A percentile compares a stretch with the other conserved stretches of the same genome.
Evolutionary conservation across 257 asterid species (phyloP).

Genomic region (Lycium barbarum): DNA sequence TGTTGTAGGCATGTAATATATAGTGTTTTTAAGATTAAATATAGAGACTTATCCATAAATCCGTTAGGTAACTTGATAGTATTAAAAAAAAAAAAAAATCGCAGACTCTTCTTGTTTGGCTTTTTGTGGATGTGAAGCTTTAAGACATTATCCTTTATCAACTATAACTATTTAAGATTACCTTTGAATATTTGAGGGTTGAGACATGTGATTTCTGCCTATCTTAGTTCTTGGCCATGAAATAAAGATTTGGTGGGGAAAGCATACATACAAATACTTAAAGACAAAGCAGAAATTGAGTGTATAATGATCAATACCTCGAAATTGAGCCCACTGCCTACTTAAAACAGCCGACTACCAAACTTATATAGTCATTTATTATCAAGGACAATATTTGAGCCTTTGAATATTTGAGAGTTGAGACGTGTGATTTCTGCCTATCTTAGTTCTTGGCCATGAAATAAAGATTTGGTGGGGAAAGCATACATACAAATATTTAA

Average conservation of each 20-base stretch:
- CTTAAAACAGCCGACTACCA: conserved; percentile 24
- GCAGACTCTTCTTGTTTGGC: too few relatives aligned
- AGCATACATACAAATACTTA: conserved; percentile 12
- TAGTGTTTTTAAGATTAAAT: too few relatives aligned
- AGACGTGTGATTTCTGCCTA: background rate
- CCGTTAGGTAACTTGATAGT: background rate
- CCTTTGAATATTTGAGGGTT: background rate
- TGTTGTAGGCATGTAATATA: too few relatives aligned
- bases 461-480: conserved; percentile 18
- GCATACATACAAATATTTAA: conserved; percentile 12
- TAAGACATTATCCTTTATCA: background rate
- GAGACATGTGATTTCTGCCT: background rate
- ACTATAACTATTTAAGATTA: too few relatives aligned
- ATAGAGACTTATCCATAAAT: background rate
- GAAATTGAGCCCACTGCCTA: background rate
- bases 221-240: background rate
- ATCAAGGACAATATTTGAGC: background rate
- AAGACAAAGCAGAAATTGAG: conserved; percentile 10
- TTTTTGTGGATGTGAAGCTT: conserved; percentile 5
- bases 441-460: background rate
- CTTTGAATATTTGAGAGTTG: background rate
- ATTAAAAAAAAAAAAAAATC: background rate
- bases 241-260: conserved; percentile 18
- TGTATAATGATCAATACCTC: background rate
- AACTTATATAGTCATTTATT: conserved; percentile 1